phyloP scores from a whole-genome alignment of 1,284 basidiomycete genomes.

The Fomitopsis betulina region DNA sequence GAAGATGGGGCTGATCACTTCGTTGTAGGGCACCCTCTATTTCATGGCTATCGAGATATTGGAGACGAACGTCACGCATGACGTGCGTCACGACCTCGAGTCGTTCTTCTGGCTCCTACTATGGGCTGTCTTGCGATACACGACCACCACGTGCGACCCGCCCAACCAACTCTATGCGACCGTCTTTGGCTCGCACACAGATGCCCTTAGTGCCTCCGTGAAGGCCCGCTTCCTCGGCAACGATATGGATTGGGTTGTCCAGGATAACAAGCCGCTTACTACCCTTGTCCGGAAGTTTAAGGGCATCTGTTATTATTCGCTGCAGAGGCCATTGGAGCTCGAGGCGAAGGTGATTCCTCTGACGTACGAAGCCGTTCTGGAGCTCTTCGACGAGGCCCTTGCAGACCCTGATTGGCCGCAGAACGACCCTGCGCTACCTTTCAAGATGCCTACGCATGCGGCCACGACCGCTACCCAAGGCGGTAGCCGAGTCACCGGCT shows the following conservation, averaged over 20 bases:
- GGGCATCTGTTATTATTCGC: not conserved
- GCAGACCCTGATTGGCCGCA: not conserved
- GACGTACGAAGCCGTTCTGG: not conserved
- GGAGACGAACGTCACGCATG: not conserved
- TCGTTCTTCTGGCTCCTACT: slow-evolving; percentile 1
- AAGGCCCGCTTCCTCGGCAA: not conserved
- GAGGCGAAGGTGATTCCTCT: not conserved
- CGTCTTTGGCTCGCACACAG: not conserved
- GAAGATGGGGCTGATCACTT: too few species aligned
- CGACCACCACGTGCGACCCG: not conserved
- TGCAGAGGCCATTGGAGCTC: not conserved
- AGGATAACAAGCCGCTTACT: not conserved
- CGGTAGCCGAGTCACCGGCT: too few species aligned
- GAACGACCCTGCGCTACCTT: not conserved
- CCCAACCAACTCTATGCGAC: not conserved
- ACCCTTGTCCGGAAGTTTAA: not conserved
- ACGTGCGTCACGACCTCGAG: not conserved
- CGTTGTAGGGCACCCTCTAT: not conserved
- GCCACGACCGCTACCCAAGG: too few species aligned
- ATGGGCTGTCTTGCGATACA: not conserved
- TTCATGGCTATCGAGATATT: not conserved
- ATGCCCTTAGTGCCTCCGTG: not conserved
- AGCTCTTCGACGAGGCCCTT: not conserved
- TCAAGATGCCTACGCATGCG: not conserved
- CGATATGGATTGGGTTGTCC: not conserved